A percentile compares a stretch with the other conserved stretches of the same genome.
Evolutionary conservation across 805 yeast genomes (phyloP).

Genomic region (Wickerhamomyces subpelliculosus): DNA sequence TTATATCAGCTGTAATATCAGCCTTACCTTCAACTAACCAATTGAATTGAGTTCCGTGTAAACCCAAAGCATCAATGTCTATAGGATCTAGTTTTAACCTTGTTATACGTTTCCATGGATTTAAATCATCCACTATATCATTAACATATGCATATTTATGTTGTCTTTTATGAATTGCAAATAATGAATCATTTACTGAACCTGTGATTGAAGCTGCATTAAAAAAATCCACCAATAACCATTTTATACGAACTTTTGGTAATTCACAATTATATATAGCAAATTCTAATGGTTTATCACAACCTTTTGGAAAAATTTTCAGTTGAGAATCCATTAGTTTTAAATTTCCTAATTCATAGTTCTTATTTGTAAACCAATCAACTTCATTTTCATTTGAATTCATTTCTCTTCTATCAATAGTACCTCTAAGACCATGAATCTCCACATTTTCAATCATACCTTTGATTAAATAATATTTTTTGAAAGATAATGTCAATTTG

Average conservation of each 20-base stretch:
- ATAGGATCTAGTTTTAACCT: conserved; percentile 36
- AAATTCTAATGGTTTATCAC: conserved; percentile 27
- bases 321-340: conserved; percentile 47
- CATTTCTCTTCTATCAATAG: conserved; percentile 52
- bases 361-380: conserved; percentile 27
- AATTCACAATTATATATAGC: conserved; percentile 61
- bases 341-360: conserved; percentile 33
- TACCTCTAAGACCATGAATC: conserved; percentile 78
- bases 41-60: conserved; percentile 37
- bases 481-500: conserved; percentile 69
- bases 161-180: conserved; percentile 72
- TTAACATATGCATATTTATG: conserved; percentile 41
- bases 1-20: conserved; percentile 64
- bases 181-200: conserved; percentile 65
- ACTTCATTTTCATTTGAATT: conserved; percentile 17
- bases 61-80: conserved; percentile 29
- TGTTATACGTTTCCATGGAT: conserved; percentile 45
- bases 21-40: conserved; percentile 71
- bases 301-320: conserved; percentile 23
- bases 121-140: conserved; percentile 27
- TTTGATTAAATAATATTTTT: conserved; percentile 80
- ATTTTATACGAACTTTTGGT: conserved; percentile 50
- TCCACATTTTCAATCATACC: conserved; percentile 80
- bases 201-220: conserved; percentile 69
- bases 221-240: conserved; percentile 58